These are phyloP conservation scores for Tolypocladium album DNA, from an alignment of 2,329 filamentous ascomycete species.

Conservation along the genomic window DNA sequence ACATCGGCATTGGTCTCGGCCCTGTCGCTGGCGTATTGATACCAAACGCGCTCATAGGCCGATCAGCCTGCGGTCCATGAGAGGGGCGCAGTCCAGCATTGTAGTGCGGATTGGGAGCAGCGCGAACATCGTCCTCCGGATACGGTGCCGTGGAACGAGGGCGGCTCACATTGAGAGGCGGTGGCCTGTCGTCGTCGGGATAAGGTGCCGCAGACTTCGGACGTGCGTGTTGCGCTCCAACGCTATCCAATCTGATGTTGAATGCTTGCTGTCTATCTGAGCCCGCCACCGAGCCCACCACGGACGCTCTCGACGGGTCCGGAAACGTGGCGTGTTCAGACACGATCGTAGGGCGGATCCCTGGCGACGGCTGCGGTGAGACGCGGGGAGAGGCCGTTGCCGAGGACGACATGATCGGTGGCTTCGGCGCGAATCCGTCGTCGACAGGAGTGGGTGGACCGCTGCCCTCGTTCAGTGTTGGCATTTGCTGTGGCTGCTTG, in stretches of 20 bases:
- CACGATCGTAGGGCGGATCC: conserved; percentile 23
- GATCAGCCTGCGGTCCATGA: conserved; percentile 35
- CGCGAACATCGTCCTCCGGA: conserved; percentile 37
- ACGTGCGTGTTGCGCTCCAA: conserved; percentile 19
- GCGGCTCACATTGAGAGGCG: conserved; percentile 32
- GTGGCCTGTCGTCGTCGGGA: conserved; percentile 54
- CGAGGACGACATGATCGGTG: conserved; percentile 4
- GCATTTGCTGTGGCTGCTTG: conserved; percentile 37
- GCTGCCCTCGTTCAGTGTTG: conserved; percentile 35
- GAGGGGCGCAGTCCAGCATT: conserved; percentile 38
- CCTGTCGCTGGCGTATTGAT: conserved; percentile 33
- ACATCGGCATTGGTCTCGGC: conserved; percentile 25
- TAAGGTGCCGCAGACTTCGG: conserved; percentile 56
- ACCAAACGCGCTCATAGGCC: conserved; percentile 41
- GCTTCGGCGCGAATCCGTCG: conserved; percentile 9
- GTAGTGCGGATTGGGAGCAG: conserved; percentile 25
- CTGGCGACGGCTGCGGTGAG: conserved; percentile 32
- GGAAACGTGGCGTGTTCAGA: conserved; percentile 32
- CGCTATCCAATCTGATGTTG: conserved; percentile 34
- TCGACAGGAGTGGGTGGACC: conserved; percentile 17
- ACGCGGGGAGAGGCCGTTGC: conserved; percentile 18
- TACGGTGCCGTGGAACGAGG: conserved; percentile 40
- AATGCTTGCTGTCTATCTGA: conserved; percentile 37
- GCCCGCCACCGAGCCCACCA: conserved; percentile 19
- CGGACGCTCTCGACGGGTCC: conserved; percentile 31